phyloP scores from a whole-genome alignment of 139 green algal genomes.

The Tetratostichococcus sp. region DNA sequence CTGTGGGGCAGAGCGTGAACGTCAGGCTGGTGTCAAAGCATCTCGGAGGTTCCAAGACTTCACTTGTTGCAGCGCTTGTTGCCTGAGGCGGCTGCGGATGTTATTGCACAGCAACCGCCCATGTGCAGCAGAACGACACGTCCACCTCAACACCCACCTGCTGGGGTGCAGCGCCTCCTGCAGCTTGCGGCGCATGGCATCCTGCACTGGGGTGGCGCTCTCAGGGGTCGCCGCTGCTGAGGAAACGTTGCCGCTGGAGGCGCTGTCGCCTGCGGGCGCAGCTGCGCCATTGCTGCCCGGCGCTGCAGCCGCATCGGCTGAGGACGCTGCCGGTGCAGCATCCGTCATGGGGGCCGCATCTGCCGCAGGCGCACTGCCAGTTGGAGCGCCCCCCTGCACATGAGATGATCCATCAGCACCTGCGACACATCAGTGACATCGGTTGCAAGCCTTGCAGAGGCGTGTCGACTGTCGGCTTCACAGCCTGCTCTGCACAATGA shows the following conservation, averaged over 20 bases:
- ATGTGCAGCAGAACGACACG: not conserved
- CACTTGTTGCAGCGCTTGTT: too few species aligned
- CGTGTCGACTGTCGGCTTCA: too few species aligned
- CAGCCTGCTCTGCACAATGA: not conserved
- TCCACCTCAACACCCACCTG: not conserved
- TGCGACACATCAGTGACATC: too few species aligned
- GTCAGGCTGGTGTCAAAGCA: not conserved
- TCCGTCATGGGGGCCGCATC: not conserved
- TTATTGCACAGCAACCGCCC: not conserved
- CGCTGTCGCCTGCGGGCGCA: not conserved
- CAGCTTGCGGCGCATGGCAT: conserved; percentile 36
- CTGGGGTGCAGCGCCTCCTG: not conserved
- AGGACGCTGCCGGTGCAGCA: not conserved
- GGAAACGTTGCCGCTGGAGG: not conserved
- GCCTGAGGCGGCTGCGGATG: too few species aligned
- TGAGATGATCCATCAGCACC: too few species aligned
- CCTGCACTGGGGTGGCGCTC: conserved; percentile 32
- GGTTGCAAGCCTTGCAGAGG: too few species aligned
- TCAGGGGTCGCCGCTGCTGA: not conserved
- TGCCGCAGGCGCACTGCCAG: conserved; percentile 1
- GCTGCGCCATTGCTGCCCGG: not conserved
- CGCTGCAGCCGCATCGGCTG: not conserved
- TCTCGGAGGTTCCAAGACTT: not conserved
- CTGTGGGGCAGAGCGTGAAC: conserved; percentile 2
- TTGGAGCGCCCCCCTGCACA: not conserved